Conservation (phyloP, 345 rosid species). For the Moricandia moricandioides region DNA sequence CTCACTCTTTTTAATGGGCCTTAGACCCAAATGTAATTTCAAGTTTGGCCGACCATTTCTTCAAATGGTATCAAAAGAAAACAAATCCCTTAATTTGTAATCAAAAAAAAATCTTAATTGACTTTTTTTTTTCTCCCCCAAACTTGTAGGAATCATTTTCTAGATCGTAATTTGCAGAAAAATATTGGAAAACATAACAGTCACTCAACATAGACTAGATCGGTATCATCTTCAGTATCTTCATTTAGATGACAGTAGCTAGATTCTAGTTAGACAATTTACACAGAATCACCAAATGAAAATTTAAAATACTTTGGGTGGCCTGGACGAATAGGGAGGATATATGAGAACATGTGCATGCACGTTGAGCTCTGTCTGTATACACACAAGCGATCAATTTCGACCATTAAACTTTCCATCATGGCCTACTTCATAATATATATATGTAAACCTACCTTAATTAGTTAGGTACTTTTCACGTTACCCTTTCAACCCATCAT, state of each 20-base stretch:
- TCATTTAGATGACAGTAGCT: neutral
- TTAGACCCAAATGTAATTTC: too few relatives aligned
- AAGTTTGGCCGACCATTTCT: neutral
- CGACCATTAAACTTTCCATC: slow-evolving; percentile 30
- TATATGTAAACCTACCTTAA: slow-evolving; percentile 23
- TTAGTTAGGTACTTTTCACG: slow-evolving; percentile 34
- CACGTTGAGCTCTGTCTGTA: slow-evolving; percentile 27
- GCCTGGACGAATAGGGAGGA: slow-evolving; percentile 21
- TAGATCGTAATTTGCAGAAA: too few relatives aligned
- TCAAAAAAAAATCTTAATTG: too few relatives aligned
- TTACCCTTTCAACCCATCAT: slow-evolving; percentile 21
- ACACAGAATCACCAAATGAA: neutral
- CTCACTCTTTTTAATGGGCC: too few relatives aligned
- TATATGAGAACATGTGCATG: slow-evolving; percentile 31
- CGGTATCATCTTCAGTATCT: neutral
- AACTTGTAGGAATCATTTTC: neutral
- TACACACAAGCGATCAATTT: slow-evolving; percentile 24
- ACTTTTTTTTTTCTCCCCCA: neutral
- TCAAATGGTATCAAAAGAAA: neutral
- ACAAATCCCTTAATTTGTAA: too few relatives aligned
- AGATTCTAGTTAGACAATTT: neutral
- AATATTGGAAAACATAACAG: neutral
- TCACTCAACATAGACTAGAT: neutral
- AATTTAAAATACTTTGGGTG: neutral
- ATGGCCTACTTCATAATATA: slow-evolving; percentile 7